Conservation (phyloP, 2,329 filamentous ascomycete genomes). For the Didymella lethalis region DNA sequence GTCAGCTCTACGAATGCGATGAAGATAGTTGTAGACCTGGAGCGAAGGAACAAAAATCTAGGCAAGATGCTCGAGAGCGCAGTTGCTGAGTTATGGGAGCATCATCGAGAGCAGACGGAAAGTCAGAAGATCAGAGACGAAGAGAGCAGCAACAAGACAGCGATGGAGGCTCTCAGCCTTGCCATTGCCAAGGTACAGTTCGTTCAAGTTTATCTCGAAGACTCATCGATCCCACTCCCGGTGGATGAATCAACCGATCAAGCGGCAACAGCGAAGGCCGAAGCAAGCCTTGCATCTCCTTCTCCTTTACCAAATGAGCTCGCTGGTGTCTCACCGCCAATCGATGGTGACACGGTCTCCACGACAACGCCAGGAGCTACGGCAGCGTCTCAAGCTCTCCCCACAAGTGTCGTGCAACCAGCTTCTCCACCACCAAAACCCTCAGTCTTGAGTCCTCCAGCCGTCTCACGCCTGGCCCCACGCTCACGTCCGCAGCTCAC, state of each 20-base stretch:
- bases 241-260: conserved; percentile 47
- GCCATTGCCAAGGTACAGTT: conserved; percentile 61
- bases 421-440: conserved; percentile 27
- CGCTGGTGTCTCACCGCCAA: conserved; percentile 34
- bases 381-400: conserved; percentile 10
- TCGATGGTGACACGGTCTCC: conserved; percentile 21
- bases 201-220: conserved; percentile 60
- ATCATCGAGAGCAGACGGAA: conserved; percentile 63
- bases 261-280: conserved; percentile 33
- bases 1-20: conserved; percentile 34
- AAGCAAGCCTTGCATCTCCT: conserved; percentile 32
- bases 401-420: conserved; percentile 23
- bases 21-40: conserved; percentile 56
- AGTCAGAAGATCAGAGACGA: conserved; percentile 39
- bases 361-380: conserved; percentile 13
- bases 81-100: conserved; percentile 67
- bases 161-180: conserved; percentile 54
- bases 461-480: conserved; percentile 43
- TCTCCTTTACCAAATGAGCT: conserved; percentile 28
- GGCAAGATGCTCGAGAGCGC: conserved; percentile 73
- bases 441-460: conserved; percentile 22
- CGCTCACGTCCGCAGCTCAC: conserved; percentile 70
- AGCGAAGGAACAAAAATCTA: conserved; percentile 71
- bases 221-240: conserved; percentile 55
- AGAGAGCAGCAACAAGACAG: conserved; percentile 38